Conservation (phyloP, 1,284 basidiomycete species). For the Rhodotorula sp. region DNA sequence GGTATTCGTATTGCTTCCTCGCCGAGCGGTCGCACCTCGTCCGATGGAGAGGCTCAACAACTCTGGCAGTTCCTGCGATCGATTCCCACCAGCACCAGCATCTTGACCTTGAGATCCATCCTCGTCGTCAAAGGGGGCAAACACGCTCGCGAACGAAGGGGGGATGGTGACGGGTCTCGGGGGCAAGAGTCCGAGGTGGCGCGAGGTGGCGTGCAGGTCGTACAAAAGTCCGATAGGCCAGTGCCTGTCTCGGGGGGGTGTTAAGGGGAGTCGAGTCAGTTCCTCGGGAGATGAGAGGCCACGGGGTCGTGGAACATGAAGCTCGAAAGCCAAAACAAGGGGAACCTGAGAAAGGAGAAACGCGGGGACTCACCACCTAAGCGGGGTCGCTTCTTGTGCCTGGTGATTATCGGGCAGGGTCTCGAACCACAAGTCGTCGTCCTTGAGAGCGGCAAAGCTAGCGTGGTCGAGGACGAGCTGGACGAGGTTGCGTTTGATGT, state of each 20-base stretch:
- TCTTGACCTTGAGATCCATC: background rate
- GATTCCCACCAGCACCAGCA: background rate
- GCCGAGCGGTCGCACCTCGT: background rate
- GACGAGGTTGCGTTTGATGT: slow-evolving; percentile 78
- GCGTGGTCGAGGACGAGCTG: slow-evolving; percentile 84
- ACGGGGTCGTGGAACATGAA: no score
- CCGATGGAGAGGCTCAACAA: background rate
- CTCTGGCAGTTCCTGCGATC: no score
- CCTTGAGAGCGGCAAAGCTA: slow-evolving; percentile 61
- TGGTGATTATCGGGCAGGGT: background rate
- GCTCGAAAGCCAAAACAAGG: no score
- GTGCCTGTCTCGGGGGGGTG: no score
- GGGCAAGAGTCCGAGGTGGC: background rate
- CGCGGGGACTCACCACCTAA: slow-evolving; percentile 69
- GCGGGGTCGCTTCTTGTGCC: slow-evolving; percentile 56
- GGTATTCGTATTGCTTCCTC: background rate
- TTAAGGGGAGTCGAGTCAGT: no score
- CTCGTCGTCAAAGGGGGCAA: slow-evolving; percentile 57
- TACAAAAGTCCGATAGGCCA: slow-evolving; percentile 92
- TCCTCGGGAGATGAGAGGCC: no score
- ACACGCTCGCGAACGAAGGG: slow-evolving; percentile 57
- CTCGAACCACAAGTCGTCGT: slow-evolving; percentile 94
- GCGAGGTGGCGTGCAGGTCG: slow-evolving; percentile 57
- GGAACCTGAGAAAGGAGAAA: no score
- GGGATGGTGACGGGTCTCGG: slow-evolving; percentile 3